Conservation (phyloP, 2,329 filamentous ascomycete species). For the Neobulgaria alba region DNA sequence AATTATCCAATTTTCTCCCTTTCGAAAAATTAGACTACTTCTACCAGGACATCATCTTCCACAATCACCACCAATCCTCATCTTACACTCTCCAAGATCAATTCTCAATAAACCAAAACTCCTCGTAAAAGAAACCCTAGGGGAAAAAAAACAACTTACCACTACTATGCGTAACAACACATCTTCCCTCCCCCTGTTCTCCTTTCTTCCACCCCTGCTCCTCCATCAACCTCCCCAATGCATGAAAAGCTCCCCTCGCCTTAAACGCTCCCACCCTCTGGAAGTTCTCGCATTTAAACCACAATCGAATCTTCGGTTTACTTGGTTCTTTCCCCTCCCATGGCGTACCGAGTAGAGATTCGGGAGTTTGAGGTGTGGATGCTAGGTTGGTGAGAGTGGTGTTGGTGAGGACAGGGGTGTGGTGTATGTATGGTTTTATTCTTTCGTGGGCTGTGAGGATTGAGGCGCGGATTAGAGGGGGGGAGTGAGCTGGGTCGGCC, state of each 20-base stretch:
- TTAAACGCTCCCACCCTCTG: conserved; percentile 93
- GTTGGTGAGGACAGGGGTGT: conserved; percentile 76
- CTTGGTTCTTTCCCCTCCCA: conserved; percentile 51
- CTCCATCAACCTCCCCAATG: conserved; percentile 58
- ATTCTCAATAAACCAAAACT: not conserved
- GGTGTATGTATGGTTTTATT: conserved; percentile 69
- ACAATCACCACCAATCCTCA: not conserved
- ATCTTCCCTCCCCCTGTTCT: conserved; percentile 50
- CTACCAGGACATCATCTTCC: not conserved
- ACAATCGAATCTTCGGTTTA: conserved; percentile 60
- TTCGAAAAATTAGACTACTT: too few relatives aligned
- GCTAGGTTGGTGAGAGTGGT: conserved; percentile 66
- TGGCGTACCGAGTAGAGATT: conserved; percentile 45
- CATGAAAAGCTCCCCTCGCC: conserved; percentile 82
- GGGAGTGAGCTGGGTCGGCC: conserved; percentile 45
- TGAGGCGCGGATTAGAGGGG: conserved; percentile 62
- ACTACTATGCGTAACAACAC: conserved; percentile 84
- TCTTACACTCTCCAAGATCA: not conserved
- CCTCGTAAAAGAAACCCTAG: too few relatives aligned
- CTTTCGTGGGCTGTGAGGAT: conserved; percentile 63
- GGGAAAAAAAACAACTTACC: conserved; percentile 46
- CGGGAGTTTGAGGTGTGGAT: conserved; percentile 54
- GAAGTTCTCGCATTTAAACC: conserved; percentile 94
- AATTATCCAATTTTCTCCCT: too few relatives aligned
- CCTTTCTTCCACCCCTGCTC: conserved; percentile 53